A percentile compares a stretch with the other conserved stretches of the same genome.
These are phyloP conservation scores for Cytospora chrysosperma DNA, from an alignment of 2,329 filamentous ascomycete genomes.

Conservation along the genomic window DNA sequence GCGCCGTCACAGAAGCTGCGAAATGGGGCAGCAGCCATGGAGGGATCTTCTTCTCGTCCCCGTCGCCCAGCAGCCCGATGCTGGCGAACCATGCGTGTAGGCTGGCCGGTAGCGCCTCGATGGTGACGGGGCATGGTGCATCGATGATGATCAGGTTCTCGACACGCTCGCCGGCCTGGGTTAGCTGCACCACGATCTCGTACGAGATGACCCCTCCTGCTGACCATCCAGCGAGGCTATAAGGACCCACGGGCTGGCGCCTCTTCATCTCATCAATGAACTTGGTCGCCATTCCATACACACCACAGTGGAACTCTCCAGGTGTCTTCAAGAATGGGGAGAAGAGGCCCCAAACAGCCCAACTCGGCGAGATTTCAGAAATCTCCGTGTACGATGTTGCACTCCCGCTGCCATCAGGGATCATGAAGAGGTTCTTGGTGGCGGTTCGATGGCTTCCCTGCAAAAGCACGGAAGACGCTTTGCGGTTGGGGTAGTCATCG, in stretches of 20 bases:
- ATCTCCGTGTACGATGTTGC: slow-evolving; percentile 68
- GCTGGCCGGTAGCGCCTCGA: slow-evolving; percentile 62
- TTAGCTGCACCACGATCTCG: slow-evolving; percentile 62
- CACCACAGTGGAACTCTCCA: slow-evolving; percentile 62
- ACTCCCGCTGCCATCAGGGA: slow-evolving; percentile 56
- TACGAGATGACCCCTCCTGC: slow-evolving; percentile 73
- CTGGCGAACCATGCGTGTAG: slow-evolving; percentile 72
- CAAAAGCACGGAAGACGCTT: slow-evolving; percentile 45
- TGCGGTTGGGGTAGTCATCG: slow-evolving; percentile 50
- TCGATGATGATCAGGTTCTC: slow-evolving; percentile 65
- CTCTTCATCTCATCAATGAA: slow-evolving; percentile 70
- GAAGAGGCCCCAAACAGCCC: slow-evolving; percentile 59
- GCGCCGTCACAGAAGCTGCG: slow-evolving; percentile 63
- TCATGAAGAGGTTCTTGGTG: slow-evolving; percentile 50
- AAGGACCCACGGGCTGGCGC: slow-evolving; percentile 67
- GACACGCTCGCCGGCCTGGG: slow-evolving; percentile 55
- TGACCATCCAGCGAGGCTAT: slow-evolving; percentile 72
- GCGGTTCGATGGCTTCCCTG: slow-evolving; percentile 52
- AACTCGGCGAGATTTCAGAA: slow-evolving; percentile 46
- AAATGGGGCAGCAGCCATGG: slow-evolving; percentile 76
- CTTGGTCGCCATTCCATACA: slow-evolving; percentile 62
- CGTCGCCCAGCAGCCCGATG: slow-evolving; percentile 68
- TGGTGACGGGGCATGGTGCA: slow-evolving; percentile 63
- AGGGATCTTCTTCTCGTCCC: slow-evolving; percentile 60
- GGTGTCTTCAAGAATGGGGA: slow-evolving; percentile 71